Conservation (phyloP, 495 filamentous ascomycete genomes). For the Xeromyces bisporus region DNA sequence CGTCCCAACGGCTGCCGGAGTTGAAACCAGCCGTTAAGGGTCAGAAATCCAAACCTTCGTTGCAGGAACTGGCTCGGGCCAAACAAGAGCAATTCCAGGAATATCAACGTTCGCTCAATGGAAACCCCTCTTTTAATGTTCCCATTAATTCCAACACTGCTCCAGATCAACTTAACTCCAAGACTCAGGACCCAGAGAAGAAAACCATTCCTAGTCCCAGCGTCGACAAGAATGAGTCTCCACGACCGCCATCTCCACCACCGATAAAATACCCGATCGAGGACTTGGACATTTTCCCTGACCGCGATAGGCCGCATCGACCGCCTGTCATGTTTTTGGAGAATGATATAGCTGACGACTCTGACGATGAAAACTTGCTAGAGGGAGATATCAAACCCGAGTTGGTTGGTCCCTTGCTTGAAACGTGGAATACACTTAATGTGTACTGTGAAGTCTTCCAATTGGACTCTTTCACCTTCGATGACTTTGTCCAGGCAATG, state of each 20-base stretch:
- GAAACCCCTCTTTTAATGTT: constrained; percentile 29
- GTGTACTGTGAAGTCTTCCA: constrained; percentile 88
- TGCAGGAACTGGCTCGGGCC: constrained; percentile 27
- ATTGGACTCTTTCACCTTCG: constrained; percentile 92
- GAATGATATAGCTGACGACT: constrained; percentile 31
- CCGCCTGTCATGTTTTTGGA: constrained; percentile 66
- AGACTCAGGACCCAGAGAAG: constrained; percentile 26
- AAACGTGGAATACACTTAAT: constrained; percentile 91
- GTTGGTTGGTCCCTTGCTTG: constrained; percentile 62
- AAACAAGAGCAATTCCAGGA: constrained; percentile 34
- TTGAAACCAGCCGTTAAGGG: constrained; percentile 69
- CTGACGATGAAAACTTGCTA: constrained; percentile 22
- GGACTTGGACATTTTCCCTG: constrained; percentile 61
- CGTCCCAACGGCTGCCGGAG: constrained; percentile 47
- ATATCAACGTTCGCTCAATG: constrained; percentile 35
- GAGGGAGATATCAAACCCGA: constrained; percentile 55
- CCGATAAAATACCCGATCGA: constrained; percentile 90
- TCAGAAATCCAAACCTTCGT: constrained; percentile 44
- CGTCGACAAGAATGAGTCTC: constrained; percentile 20
- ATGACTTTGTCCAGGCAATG: constrained; percentile 86
- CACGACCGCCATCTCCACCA: constrained; percentile 49
- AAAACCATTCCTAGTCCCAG: constrained; percentile 13
- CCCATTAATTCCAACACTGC: constrained; percentile 13
- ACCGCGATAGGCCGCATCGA: constrained; percentile 39
- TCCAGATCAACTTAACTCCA: constrained; percentile 14